Conservation (phyloP, 257 asterid genomes). For the Anisodus tanguticus region DNA sequence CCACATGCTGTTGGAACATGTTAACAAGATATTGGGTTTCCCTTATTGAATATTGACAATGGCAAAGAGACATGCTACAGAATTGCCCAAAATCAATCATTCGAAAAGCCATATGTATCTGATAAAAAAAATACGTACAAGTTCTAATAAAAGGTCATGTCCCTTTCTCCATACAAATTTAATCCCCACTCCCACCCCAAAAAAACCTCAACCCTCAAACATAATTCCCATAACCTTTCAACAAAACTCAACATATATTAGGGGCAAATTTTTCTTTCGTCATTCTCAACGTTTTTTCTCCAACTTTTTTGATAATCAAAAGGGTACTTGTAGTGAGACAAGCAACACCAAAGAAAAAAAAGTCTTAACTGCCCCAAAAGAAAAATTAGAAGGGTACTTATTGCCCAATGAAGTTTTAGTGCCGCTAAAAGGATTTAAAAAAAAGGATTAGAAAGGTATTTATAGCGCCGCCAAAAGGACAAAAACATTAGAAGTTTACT, state of each 20-base stretch:
- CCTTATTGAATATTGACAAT: constrained; percentile 44
- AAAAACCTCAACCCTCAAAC: no score
- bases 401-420: no score
- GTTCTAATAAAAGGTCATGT: background rate
- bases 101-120: background rate
- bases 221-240: no score
- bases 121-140: background rate
- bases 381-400: no score
- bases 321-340: background rate
- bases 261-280: no score
- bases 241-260: no score
- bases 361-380: no score
- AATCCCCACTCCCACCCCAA: no score
- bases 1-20: constrained; percentile 46
- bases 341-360: background rate
- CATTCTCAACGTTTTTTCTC: background rate
- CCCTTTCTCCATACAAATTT: background rate
- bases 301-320: background rate
- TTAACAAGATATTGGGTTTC: constrained; percentile 39
- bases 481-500: no score
- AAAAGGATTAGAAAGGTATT: no score
- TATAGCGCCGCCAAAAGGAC: no score
- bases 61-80: constrained; percentile 40
- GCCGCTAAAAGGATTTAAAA: no score
- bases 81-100: constrained; percentile 31